Base-by-base conservation (phyloP, 1,139 yeast species). In the Lizanozyma gosingica region DNA sequence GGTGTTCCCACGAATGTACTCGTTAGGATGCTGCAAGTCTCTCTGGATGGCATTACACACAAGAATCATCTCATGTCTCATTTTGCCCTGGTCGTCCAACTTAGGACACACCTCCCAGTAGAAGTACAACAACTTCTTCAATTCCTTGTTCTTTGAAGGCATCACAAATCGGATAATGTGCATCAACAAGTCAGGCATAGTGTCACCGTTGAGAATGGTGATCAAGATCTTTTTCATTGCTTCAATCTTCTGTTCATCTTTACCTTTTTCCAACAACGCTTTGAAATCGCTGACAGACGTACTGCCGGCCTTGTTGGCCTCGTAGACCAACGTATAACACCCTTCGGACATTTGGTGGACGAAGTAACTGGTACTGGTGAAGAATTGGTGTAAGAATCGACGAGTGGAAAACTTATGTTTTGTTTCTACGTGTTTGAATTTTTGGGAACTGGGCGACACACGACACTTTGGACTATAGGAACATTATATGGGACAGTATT, bases 31-130 rank as follows among this genome's bases (percentile, higher is more conserved):
- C 63, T 90, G 97, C 52, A 94, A 75, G 61, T 94, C 99, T 63
- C 92, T 88, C 63, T 94, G 95, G 55, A 94, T 87, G 42, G 97
- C 97, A 60, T 94, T 94, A 68, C 97, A 92, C 40, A 92, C 98
- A 51, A 94, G 78, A 65, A 94, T 92, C 97, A 94, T 92, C 65
- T 94, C 99, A 62, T 90, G 97, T 67, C 88, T 86, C 72, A 94
- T 78, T 60, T 86, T 86, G 4, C 98, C 98, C 40, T 83, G 82
- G 38, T 76, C 72, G 53, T 87, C 95, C 52, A 82, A 71, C 65
- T 94, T 94, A 41, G 97, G 95, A 59, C 96, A 94, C 43, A 90
- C 87, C 63, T 94, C 99, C 98, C 98, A 94, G 69, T 94, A 94
- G 57, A 88, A 87, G 57, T 92, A 94, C 50, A 94, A 71, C 56